phyloP scores from a whole-genome alignment of 2,329 filamentous ascomycete species.

The Colletotrichum eleusines region DNA sequence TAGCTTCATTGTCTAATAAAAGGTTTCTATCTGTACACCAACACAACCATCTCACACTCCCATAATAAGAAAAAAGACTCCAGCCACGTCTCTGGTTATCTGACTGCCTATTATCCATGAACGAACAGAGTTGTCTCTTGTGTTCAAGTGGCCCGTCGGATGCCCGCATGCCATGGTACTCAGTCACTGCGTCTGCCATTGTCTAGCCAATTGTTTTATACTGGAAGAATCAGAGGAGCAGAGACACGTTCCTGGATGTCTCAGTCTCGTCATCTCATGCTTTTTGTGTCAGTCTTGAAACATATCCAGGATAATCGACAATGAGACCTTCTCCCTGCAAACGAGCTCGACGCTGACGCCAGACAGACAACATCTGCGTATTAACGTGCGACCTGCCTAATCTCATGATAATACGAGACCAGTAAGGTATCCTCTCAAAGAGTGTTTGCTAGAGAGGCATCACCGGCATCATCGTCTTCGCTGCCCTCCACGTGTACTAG shows the following conservation, averaged over 20 bases:
- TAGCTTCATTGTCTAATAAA: too few relatives aligned
- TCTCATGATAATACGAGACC: not conserved
- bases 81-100: not conserved
- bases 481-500: not conserved
- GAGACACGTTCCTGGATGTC: not conserved
- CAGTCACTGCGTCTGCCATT: too few relatives aligned
- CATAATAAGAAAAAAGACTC: not conserved
- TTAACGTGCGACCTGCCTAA: not conserved
- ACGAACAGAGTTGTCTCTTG: not conserved
- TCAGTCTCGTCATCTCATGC: not conserved
- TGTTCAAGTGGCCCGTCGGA: too few relatives aligned
- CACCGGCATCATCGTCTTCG: not conserved
- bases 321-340: not conserved
- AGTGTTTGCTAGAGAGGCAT: rapidly evolving
- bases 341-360: not conserved
- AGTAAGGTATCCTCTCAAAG: not conserved
- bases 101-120: too few relatives aligned
- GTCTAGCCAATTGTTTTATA: not conserved
- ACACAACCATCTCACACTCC: not conserved
- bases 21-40: too few relatives aligned
- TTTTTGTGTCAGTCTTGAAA: not conserved
- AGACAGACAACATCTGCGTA: not conserved
- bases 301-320: not conserved
- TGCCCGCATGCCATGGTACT: not conserved
- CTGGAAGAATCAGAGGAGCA: too few relatives aligned